Evolutionary conservation across 1,284 basidiomycete species (phyloP).

Genomic region (Heterobasidion occidentale): DNA sequence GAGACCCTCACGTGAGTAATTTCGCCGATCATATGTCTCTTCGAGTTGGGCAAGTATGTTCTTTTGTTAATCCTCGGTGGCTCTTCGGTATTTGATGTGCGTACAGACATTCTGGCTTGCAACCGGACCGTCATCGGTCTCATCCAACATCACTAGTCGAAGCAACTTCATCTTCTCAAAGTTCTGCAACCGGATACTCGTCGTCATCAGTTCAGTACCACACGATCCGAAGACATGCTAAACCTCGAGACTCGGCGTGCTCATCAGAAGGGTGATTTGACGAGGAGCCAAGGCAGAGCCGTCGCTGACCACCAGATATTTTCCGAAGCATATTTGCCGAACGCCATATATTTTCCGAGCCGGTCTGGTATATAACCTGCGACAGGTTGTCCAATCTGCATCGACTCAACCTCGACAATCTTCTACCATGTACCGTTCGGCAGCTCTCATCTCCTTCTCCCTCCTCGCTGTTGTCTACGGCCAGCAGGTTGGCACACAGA

Average conservation of each 20-base stretch:
- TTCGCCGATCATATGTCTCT: no score
- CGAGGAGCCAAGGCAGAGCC: not conserved
- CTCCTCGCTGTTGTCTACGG: conserved; percentile 25
- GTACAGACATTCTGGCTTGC: not conserved
- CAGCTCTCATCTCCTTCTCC: conserved; percentile 5
- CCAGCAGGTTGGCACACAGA: conserved; percentile 32
- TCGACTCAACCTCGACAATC: not conserved
- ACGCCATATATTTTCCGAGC: not conserved
- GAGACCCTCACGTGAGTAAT: no score
- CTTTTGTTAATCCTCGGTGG: no score
- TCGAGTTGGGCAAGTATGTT: no score
- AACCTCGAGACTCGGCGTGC: not conserved
- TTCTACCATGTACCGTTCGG: not conserved
- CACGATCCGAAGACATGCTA: not conserved
- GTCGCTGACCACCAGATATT: no score
- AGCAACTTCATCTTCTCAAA: not conserved
- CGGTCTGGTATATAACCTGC: not conserved
- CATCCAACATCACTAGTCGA: not conserved
- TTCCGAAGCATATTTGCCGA: not conserved
- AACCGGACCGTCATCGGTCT: not conserved
- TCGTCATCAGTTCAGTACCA: not conserved
- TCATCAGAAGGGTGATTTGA: not conserved
- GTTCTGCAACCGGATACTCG: not conserved
- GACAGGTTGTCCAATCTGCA: not conserved
- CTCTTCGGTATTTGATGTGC: no score